phyloP scores from a whole-genome alignment of 2,329 filamentous ascomycete genomes.

The Aspergillus sp. region DNA sequence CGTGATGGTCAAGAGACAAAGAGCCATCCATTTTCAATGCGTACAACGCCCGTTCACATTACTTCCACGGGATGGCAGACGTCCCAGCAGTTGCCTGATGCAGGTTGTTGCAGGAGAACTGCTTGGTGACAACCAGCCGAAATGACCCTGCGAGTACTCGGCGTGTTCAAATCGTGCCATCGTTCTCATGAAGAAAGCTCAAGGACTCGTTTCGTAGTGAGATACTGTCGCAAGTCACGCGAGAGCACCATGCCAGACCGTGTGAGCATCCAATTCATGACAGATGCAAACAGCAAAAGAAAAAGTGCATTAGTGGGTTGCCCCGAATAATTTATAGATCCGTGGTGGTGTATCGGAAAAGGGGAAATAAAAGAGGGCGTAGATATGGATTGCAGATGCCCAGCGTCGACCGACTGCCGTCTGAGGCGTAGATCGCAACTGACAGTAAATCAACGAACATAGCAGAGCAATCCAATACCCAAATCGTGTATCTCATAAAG shows the following conservation, averaged over 20 bases:
- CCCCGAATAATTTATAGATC: constrained; percentile 34
- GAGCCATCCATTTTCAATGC: constrained; percentile 9
- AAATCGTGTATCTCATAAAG: constrained; percentile 32
- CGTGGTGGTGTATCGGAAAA: constrained; percentile 17
- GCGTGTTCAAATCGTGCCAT: neutral
- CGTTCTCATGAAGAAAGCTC: too few species aligned
- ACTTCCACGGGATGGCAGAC: neutral
- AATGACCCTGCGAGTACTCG: neutral
- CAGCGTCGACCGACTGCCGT: constrained; percentile 8
- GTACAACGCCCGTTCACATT: constrained; percentile 8
- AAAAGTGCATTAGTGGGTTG: constrained; percentile 32
- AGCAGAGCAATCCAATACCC: constrained; percentile 16
- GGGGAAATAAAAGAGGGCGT: constrained; percentile 10
- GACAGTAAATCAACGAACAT: neutral
- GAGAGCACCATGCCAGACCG: too few species aligned
- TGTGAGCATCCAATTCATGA: constrained; percentile 1
- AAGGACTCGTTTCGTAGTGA: too few species aligned
- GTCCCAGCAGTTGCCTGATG: neutral
- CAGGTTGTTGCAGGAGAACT: neutral
- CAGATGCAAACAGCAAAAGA: constrained; percentile 12
- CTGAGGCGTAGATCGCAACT: neutral
- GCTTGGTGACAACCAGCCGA: neutral
- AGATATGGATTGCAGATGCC: constrained; percentile 11
- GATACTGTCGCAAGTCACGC: too few species aligned
- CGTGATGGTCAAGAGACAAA: constrained; percentile 12